Conservation (phyloP, 2,329 filamentous ascomycete genomes). For the Purpureocillium takamizusanense region DNA sequence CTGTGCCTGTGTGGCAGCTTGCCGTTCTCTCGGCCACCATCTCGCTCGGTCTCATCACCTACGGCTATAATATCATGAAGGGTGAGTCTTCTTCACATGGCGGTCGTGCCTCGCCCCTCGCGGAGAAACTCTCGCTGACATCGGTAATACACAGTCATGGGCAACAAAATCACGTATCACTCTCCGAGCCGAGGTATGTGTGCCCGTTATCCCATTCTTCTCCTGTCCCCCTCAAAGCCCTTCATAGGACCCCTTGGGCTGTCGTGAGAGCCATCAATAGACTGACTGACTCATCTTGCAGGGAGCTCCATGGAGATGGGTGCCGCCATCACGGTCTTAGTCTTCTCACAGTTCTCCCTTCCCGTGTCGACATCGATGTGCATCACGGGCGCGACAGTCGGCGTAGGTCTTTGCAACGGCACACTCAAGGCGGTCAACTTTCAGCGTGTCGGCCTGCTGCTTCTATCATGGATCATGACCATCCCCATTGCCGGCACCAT, state of each 20-base stretch:
- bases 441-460: constrained; percentile 59
- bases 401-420: constrained; percentile 70
- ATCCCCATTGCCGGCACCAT: constrained; percentile 32
- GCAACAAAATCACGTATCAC: constrained; percentile 71
- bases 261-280: too few relatives aligned
- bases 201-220: too few relatives aligned
- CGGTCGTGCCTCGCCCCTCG: too few relatives aligned
- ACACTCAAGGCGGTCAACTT: constrained; percentile 65
- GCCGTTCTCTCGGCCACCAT: constrained; percentile 57
- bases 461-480: constrained; percentile 51
- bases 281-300: background rate
- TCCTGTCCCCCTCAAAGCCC: too few relatives aligned
- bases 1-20: constrained; percentile 68
- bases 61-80: constrained; percentile 81
- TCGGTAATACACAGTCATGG: constrained; percentile 50
- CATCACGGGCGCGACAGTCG: constrained; percentile 71
- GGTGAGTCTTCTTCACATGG: constrained; percentile 30
- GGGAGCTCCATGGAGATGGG: constrained; percentile 65
- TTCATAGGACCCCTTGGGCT: too few relatives aligned
- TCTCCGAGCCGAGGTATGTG: constrained; percentile 40
- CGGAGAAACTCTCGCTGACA: background rate
- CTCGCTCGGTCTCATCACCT: constrained; percentile 60
- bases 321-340: constrained; percentile 64
- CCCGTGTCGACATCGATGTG: constrained; percentile 74
- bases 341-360: constrained; percentile 67